phyloP scores from a whole-genome alignment of 768 basidiomycete genomes.

The Mycena capillaripes region DNA sequence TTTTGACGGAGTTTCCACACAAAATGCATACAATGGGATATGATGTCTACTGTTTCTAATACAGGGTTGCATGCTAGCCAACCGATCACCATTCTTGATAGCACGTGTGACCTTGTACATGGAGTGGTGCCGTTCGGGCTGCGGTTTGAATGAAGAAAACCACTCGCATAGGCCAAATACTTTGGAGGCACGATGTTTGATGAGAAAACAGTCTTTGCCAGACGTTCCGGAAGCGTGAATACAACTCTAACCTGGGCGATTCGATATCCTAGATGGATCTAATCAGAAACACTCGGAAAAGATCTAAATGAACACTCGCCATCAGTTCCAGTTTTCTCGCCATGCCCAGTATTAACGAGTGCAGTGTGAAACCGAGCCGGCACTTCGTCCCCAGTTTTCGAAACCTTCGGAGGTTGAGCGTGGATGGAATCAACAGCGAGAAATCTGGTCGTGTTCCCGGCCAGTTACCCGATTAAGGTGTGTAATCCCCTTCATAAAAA shows the following conservation, averaged over 20 bases:
- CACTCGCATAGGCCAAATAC: not conserved
- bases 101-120: not conserved
- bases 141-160: not conserved
- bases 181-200: not conserved
- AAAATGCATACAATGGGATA: too few relatives aligned
- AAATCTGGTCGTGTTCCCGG: too few relatives aligned
- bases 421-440: not conserved
- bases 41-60: too few relatives aligned
- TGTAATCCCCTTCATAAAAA: too few relatives aligned
- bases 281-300: not conserved
- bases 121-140: not conserved
- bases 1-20: too few relatives aligned
- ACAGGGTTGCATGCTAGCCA: too few relatives aligned
- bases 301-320: too few relatives aligned
- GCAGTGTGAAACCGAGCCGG: not conserved
- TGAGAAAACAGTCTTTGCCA: not conserved
- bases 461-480: too few relatives aligned
- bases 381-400: not conserved
- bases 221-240: not conserved
- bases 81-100: too few relatives aligned
- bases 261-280: not conserved
- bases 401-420: not conserved
- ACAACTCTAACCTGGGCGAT: not conserved
- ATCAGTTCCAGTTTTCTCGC: not conserved
- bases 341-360: not conserved